These are phyloP conservation scores for Fusarium sp. DNA, from an alignment of 2,329 filamentous ascomycete genomes.

Conservation along the genomic window DNA sequence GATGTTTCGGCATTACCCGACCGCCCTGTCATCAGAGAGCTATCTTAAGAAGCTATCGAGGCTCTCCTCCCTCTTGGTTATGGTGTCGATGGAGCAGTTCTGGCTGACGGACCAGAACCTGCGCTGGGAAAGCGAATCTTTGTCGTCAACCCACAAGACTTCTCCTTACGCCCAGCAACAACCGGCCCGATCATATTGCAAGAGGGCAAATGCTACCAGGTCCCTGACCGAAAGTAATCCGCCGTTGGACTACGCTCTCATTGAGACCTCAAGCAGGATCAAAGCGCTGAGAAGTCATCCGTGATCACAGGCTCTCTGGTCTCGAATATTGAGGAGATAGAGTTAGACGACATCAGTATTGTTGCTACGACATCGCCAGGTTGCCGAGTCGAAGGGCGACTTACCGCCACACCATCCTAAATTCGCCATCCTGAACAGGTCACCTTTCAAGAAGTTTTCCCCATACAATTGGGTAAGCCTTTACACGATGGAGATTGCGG, in stretches of 20 bases:
- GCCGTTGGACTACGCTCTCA: background rate
- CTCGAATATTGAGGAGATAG: background rate
- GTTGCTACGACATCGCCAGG: accelerated
- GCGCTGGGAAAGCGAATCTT: accelerated
- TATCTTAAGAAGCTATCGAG: background rate
- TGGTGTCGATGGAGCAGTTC: accelerated
- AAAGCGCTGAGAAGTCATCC: accelerated
- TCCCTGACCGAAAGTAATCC: accelerated
- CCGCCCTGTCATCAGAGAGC: background rate
- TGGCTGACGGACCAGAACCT: accelerated
- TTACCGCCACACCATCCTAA: accelerated
- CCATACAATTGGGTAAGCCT: accelerated
- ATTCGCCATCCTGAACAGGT: background rate
- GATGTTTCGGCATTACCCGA: background rate
- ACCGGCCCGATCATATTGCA: accelerated
- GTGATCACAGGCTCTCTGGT: accelerated
- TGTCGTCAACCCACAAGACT: accelerated
- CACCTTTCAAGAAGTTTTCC: accelerated
- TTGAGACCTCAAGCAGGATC: background rate
- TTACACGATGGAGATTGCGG: background rate
- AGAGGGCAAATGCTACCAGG: accelerated
- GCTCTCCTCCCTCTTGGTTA: background rate
- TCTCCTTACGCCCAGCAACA: background rate
- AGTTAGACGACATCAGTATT: accelerated
- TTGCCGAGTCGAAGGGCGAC: accelerated